Base-by-base conservation (phyloP, 345 rosid genomes). In the Salix suchowensis region DNA sequence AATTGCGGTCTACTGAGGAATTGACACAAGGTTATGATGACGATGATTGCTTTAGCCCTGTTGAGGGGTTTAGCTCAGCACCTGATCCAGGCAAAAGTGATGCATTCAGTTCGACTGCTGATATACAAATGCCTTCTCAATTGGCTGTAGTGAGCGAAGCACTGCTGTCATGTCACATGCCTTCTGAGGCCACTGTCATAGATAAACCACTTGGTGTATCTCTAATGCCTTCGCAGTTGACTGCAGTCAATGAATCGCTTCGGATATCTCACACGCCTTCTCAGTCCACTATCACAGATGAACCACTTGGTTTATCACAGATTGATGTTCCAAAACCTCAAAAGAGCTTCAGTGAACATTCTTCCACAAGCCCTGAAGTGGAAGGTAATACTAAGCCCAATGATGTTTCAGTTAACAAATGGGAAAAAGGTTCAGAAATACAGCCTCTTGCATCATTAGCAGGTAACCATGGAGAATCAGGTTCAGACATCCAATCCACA, bases 1-100 rank as follows among this genome's bases (percentile, higher is more conserved):
- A 79, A 72, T 74, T 91, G 76, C 88, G 81, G 69, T 79, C 84
- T 44, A 81, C 72, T 58, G 74, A 72, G 13, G 93, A 87, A 54
- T 83, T 92, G 84, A 74, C 85, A 18, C 91, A 82, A 69, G 90
- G 87, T 80, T 83, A 92, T 67, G 93, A 90, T 71, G 83, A 91
- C 78, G 93, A 89, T 72, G 93, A 89, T 72, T 89, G 92, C 80
- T 95, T 95, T 82, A 87, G 93, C 79, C 96, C 96, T 24, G 86
- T 89, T 61, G 86, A 84, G 67, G 91, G 85, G 70, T 84, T 88
- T 71, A 89, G 90, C 83, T 93, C 97, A 30, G 84, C 88, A 50
- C 77, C 82, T 48, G 91, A 83, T 76, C 83, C 78, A 3, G 91
- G 89, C 52, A 91, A 88, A 89, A 85, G 88, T 34, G 92, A 90